These are phyloP conservation scores for Boletellus sp. DNA, from an alignment of 1,284 basidiomycete species.

Conservation along the genomic window DNA sequence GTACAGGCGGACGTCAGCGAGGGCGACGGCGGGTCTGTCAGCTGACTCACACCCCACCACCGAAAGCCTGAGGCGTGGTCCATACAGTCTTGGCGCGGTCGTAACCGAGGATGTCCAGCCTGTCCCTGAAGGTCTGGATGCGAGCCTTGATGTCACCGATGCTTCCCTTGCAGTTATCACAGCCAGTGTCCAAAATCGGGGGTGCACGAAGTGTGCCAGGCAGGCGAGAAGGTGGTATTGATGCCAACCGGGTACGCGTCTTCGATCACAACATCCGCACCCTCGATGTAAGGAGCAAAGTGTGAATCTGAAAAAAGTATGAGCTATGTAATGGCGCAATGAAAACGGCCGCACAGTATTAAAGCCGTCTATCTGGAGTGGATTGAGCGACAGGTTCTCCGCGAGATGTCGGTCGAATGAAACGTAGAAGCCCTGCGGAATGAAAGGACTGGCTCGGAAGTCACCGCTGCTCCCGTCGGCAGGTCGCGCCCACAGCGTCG, in stretches of 20 bases:
- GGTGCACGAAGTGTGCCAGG: slow-evolving; percentile 29
- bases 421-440: slow-evolving; percentile 33
- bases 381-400: slow-evolving; percentile 20
- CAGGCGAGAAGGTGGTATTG: slow-evolving; percentile 28
- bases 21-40: no score
- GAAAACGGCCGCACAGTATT: slow-evolving; percentile 24
- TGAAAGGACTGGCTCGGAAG: slow-evolving; percentile 26
- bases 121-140: slow-evolving; percentile 27
- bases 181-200: slow-evolving; percentile 32
- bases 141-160: slow-evolving; percentile 26
- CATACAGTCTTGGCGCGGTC: slow-evolving; percentile 28
- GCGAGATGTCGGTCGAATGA: slow-evolving; percentile 17
- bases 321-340: neutral
- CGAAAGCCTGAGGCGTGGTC: slow-evolving; percentile 29
- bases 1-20: slow-evolving; percentile 1
- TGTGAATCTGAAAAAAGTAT: slow-evolving; percentile 26
- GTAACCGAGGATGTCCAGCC: slow-evolving; percentile 29
- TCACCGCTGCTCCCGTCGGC: slow-evolving; percentile 7
- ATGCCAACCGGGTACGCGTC: slow-evolving; percentile 31
- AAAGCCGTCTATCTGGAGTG: slow-evolving; percentile 23
- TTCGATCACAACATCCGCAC: slow-evolving; percentile 53
- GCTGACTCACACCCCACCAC: slow-evolving; percentile 22
- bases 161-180: slow-evolving; percentile 28
- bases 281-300: slow-evolving; percentile 55
- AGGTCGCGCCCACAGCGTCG: slow-evolving; percentile 24